Base-by-base conservation (phyloP, 331 rosid genomes). In the Malus hybrid region DNA sequence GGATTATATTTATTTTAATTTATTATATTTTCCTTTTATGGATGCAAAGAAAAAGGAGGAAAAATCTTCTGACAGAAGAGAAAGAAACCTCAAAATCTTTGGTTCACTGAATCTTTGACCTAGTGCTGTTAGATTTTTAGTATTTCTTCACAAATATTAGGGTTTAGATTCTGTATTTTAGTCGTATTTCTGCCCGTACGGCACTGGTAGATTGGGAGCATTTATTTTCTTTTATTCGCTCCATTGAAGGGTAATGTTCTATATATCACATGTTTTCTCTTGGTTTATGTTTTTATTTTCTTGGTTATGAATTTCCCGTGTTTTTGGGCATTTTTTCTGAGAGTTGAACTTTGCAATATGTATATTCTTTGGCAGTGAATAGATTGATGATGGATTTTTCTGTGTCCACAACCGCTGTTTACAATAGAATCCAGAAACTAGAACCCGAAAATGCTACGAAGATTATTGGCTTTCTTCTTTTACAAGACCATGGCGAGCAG, bases 391-490 rank as follows among this genome's bases (percentile, higher is more conserved):
- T 90, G 96, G 97, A 92, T 84, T 80, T 86, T 73, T 79, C 92
- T 15, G 91, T 80, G 70, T 81, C 67, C 34, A 79, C 91, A 63
- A 92, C 80, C 55, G 73, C 86, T 65, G 83, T 92, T 29, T 77
- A 75, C 39, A 80, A 81, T 33, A 88, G 75, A 76, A 86, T 92
- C 72, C 86, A 80, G 80, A 83, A 80, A 57, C 54, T 89, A 32
- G 97, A 92, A 69, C 91, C 97, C 0, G 97, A 90, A 20, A 73
- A 76, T 69, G 96, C 78, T 1, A 50, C 62, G 5, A 89, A 87
- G 76, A 89, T 95, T 54, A 57, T 90, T 10, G 96, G 99, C 20
- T 90, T 79, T 73, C 80, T 95, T 52, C 88, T 90, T 34, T 34
- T 95, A 42, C 91, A 84, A 84, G 90, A 82, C 54, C 50, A 81